Evolutionary conservation across 345 rosid species (phyloP).

Genomic region (Eucalyptus grandis): DNA sequence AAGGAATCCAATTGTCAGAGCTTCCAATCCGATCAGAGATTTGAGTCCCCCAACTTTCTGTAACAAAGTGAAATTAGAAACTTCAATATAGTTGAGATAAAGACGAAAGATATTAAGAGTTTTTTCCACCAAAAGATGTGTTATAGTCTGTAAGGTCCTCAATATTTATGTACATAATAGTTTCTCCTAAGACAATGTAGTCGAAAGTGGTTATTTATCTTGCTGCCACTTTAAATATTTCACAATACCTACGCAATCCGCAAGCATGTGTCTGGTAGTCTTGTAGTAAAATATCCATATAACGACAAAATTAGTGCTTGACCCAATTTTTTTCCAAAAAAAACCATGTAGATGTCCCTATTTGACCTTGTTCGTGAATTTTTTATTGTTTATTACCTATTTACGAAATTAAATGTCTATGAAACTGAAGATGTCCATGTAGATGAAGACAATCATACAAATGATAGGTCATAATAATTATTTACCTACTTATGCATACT

Average conservation of each 20-base stretch:
- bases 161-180: not conserved
- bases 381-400: not conserved
- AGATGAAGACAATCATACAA: not conserved
- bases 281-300: not conserved
- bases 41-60: accelerated
- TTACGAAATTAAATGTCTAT: not conserved
- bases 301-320: not conserved
- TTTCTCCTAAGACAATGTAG: not conserved
- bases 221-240: not conserved
- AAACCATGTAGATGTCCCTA: not conserved
- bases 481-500: not conserved
- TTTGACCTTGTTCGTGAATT: not conserved
- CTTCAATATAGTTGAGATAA: not conserved
- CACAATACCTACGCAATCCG: not conserved
- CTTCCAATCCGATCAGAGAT: no score
- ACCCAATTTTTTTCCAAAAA: not conserved
- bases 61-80: not conserved
- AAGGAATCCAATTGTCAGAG: no score
- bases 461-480: not conserved
- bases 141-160: not conserved
- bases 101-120: not conserved
- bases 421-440: not conserved
- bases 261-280: not conserved
- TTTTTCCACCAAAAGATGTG: not conserved
- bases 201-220: not conserved